Evolutionary conservation across 805 yeast species (phyloP), one percentile per base, ranked within the genome.

Genomic region (Sungouiella thailandica): DNA sequence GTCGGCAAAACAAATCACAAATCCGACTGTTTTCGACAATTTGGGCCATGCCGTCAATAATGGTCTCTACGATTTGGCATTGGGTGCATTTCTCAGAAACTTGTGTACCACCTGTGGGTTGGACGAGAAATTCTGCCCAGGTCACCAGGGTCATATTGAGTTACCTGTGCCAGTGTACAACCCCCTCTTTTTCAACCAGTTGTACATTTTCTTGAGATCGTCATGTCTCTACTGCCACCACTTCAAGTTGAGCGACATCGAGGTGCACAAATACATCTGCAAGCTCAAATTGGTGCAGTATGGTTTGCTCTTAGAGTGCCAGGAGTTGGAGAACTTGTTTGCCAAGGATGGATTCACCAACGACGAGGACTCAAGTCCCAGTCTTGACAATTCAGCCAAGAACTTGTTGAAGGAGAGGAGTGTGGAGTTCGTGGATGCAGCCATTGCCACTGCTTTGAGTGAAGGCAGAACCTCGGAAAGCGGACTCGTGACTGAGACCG

Each of bases 111-210:
- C 97, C 1, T 93, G 99, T 74, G 96, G 97, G 13, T 70, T 90
- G 42, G 96, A 89, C 57, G 97, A 90, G 48, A 79, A 83, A 54
- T 80, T 77, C 49, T 93, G 99, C 67, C 97, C 97, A 4, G 99
- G 99, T 29, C 99, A 93, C 60, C 87, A 88, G 60, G 99, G 99
- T 41, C 98, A 93, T 60, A 88, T 93, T 44, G 97, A 90, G 58
- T 72, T 93, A 44, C 99, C 99, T 5, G 81, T 88, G 26, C 95
- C 97, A 4, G 94, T 86, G 28, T 93, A 87, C 69, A 90, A 87
- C 57, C 97, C 99, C 13, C 64, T 93, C 48, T 93, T 94, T 53
- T 93, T 94, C 76, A 77, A 79, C 53, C 97, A 90, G 62, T 68
- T 93, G 71, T 93, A 81, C 68, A 74, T 85, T 40, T 78, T 82